phyloP scores from a whole-genome alignment of 495 filamentous ascomycete species.

The Entonaema liquescens region DNA sequence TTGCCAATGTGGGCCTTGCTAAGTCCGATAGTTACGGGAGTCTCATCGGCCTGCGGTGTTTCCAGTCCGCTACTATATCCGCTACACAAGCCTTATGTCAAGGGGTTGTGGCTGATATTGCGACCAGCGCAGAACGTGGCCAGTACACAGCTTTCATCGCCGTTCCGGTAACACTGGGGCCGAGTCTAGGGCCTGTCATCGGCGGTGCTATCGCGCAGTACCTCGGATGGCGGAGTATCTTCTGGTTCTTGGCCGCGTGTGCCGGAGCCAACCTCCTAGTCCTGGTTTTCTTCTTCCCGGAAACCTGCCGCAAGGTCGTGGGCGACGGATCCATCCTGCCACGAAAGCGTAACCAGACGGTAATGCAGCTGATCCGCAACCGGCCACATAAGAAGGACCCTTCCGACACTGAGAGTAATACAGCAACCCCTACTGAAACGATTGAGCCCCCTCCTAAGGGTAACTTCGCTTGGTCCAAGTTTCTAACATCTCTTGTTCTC shows the following conservation, averaged over 20 bases:
- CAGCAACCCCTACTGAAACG: constrained; percentile 27
- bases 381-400: constrained; percentile 61
- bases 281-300: constrained; percentile 62
- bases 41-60: constrained; percentile 61
- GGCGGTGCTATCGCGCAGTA: constrained; percentile 68
- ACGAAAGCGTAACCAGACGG: constrained; percentile 49
- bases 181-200: constrained; percentile 66
- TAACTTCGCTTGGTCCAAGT: constrained; percentile 60
- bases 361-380: constrained; percentile 45
- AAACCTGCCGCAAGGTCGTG: constrained; percentile 70
- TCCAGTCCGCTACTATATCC: constrained; percentile 66
- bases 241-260: constrained; percentile 71
- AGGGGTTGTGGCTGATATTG: constrained; percentile 64
- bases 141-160: constrained; percentile 53
- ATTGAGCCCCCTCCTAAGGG: constrained; percentile 44
- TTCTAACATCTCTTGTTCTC: constrained; percentile 66
- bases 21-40: constrained; percentile 58
- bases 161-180: constrained; percentile 53
- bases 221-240: constrained; percentile 72
- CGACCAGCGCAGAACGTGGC: constrained; percentile 62
- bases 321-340: constrained; percentile 67
- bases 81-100: constrained; percentile 61
- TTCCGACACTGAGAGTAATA: constrained; percentile 61
- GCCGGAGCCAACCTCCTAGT: constrained; percentile 52
- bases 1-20: constrained; percentile 65